phyloP scores from a whole-genome alignment of 2,329 filamentous ascomycete species.

The Proliferodiscus dingleyae region DNA sequence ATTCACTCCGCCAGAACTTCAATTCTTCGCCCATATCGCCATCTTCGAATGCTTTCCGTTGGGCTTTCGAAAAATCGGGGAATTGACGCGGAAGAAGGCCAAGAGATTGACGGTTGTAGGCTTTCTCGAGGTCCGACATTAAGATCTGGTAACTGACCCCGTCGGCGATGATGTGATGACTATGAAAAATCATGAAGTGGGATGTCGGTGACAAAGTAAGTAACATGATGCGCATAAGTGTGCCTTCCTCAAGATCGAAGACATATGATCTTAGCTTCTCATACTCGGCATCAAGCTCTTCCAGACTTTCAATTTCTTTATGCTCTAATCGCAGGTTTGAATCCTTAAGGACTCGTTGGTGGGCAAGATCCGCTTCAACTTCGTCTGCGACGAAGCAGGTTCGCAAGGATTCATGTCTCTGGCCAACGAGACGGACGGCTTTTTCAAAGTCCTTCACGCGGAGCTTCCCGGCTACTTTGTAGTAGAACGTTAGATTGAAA shows the following conservation, averaged over 20 bases:
- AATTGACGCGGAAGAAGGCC: neutral
- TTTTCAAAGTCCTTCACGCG: slow-evolving; percentile 13
- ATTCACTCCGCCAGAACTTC: neutral
- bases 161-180: neutral
- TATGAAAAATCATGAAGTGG: neutral
- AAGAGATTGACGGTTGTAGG: neutral
- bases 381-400: slow-evolving; percentile 24
- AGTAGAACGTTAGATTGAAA: slow-evolving; percentile 22
- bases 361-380: neutral
- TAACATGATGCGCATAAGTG: neutral
- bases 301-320: neutral
- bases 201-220: neutral
- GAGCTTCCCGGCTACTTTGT: slow-evolving; percentile 21
- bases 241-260: neutral
- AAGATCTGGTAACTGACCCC: neutral
- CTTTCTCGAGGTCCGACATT: neutral
- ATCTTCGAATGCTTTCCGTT: neutral
- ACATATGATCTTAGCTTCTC: neutral
- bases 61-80: neutral
- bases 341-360: neutral
- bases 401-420: slow-evolving; percentile 26
- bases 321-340: neutral
- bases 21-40: neutral
- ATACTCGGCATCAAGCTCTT: neutral
- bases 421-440: slow-evolving; percentile 18